phyloP scores from a whole-genome alignment of 352 stramenopile species.

The Pythium insidiosum region DNA sequence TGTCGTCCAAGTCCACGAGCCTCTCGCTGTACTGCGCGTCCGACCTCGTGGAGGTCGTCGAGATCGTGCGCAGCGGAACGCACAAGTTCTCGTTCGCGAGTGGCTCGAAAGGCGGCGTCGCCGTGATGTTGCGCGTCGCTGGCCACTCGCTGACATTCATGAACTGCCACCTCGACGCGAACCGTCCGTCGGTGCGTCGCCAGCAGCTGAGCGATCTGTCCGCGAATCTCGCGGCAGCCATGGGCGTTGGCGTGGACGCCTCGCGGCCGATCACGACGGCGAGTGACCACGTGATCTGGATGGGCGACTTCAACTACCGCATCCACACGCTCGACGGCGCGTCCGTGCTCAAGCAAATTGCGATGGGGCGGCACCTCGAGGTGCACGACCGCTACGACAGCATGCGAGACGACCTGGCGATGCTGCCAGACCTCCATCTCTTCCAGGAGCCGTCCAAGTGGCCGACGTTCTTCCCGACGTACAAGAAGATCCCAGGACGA shows the following conservation, averaged over 20 bases:
- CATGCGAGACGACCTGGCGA: conserved; percentile 41
- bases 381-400: conserved; percentile 66
- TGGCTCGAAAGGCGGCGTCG: conserved; percentile 60
- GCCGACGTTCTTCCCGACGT: conserved; percentile 70
- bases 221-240: conserved; percentile 29
- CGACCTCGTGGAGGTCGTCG: conserved; percentile 24
- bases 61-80: conserved; percentile 34
- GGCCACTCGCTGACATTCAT: conserved; percentile 51
- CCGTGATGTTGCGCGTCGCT: conserved; percentile 30
- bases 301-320: conserved; percentile 79
- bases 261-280: conserved; percentile 33
- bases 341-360: conserved; percentile 37
- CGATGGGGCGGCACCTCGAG: conserved; percentile 29
- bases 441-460: conserved; percentile 57
- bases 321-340: conserved; percentile 38
- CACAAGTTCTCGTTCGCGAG: conserved; percentile 51
- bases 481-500: conserved; percentile 56
- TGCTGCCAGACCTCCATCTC: conserved; percentile 20
- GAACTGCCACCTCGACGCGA: conserved; percentile 68
- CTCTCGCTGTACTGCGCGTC: conserved; percentile 46
- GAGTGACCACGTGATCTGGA: conserved; percentile 74
- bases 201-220: conserved; percentile 47
- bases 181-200: conserved; percentile 31
- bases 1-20: conserved; percentile 58
- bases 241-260: conserved; percentile 12